A percentile compares a stretch with the other conserved stretches of the same genome.
These are phyloP conservation scores for Avena atlantica DNA, from an alignment of 176 grass and related monocot species.

Conservation along the genomic window DNA sequence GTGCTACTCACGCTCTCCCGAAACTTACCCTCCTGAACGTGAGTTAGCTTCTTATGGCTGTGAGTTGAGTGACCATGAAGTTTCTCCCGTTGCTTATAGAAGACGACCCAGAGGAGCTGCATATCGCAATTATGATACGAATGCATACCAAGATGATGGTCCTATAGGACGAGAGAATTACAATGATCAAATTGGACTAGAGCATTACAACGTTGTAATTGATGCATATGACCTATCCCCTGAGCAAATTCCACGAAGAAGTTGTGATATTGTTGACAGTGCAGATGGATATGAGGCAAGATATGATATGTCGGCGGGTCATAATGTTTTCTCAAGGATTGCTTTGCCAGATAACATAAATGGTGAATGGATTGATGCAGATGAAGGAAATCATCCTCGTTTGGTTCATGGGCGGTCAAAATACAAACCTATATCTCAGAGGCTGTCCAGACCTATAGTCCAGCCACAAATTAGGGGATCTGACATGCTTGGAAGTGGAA, in stretches of 20 bases:
- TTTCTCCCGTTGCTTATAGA: constrained; percentile 49
- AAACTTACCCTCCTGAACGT: constrained; percentile 40
- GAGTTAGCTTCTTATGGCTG: constrained; percentile 31
- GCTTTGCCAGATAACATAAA: constrained; percentile 42
- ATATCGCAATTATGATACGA: constrained; percentile 47
- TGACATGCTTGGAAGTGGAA: constrained; percentile 52
- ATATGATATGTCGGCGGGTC: constrained; percentile 40
- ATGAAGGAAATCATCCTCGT: constrained; percentile 36
- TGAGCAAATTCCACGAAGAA: constrained; percentile 33
- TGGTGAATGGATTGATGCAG: constrained; percentile 36
- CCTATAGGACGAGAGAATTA: constrained; percentile 37
- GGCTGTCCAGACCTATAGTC: constrained; percentile 41
- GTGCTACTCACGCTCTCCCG: constrained; percentile 45
- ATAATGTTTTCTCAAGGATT: constrained; percentile 73
- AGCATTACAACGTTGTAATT: constrained; percentile 41
- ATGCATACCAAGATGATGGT: constrained; percentile 36
- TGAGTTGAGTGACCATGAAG: constrained; percentile 51
- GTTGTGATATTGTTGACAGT: constrained; percentile 49
- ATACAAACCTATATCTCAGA: constrained; percentile 48
- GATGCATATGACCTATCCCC: constrained; percentile 48
- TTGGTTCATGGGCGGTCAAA: constrained; percentile 35
- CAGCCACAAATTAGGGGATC: constrained; percentile 34
- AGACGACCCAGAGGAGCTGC: constrained; percentile 48
- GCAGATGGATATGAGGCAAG: constrained; percentile 49
- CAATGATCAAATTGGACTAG: constrained; percentile 38